Conservation (phyloP, 1,284 basidiomycete genomes). For the Malassezia japonica region DNA sequence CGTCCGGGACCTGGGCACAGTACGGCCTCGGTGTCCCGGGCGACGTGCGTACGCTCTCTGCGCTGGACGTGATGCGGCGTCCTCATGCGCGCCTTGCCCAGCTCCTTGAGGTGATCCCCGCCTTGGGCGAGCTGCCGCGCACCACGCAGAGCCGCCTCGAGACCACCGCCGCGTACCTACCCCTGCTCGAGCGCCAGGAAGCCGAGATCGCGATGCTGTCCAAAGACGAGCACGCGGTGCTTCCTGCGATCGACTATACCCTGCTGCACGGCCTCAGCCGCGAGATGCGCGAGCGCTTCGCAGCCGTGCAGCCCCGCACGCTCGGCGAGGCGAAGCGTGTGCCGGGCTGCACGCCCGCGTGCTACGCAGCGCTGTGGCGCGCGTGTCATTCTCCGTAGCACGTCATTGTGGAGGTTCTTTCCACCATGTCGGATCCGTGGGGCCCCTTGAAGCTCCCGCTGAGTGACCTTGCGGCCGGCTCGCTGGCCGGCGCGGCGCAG, state of each 20-base stretch:
- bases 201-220: slow-evolving; percentile 67
- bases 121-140: slow-evolving; percentile 55
- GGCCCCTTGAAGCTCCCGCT: slow-evolving; percentile 17
- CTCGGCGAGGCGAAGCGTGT: slow-evolving; percentile 50
- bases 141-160: slow-evolving; percentile 58
- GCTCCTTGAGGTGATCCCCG: slow-evolving; percentile 56
- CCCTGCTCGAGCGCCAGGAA: slow-evolving; percentile 60
- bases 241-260: slow-evolving; percentile 66
- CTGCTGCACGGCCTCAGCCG: slow-evolving; percentile 61
- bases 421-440: slow-evolving; percentile 6
- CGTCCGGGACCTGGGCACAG: slow-evolving; percentile 45
- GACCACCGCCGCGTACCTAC: slow-evolving; percentile 54
- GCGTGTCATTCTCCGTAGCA: not conserved
- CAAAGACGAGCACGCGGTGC: slow-evolving; percentile 62
- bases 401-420: not conserved
- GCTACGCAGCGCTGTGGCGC: slow-evolving; percentile 32
- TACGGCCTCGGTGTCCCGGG: slow-evolving; percentile 40
- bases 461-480: slow-evolving; percentile 14
- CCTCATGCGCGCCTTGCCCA: slow-evolving; percentile 54
- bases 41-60: slow-evolving; percentile 53
- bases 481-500: slow-evolving; percentile 16
- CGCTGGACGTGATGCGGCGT: slow-evolving; percentile 65
- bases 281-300: slow-evolving; percentile 64
- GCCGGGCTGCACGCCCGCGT: slow-evolving; percentile 28
- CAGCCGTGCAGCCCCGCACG: slow-evolving; percentile 58